Base-by-base conservation (phyloP, 306 rosid species). In the Dicorynia guianensis region DNA sequence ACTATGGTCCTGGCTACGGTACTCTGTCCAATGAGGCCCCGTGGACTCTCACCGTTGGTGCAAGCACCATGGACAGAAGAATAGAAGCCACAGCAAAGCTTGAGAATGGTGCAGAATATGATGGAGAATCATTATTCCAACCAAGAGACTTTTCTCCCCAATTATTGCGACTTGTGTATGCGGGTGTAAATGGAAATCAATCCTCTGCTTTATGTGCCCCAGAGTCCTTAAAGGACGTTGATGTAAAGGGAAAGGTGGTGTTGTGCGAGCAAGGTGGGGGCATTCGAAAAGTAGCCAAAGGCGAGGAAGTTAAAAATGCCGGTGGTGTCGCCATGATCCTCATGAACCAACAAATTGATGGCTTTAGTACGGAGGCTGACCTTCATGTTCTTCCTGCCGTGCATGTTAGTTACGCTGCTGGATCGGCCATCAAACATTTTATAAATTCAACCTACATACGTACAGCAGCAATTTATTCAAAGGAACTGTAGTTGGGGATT, bases 1-100 rank as follows among this genome's bases (percentile, higher is more conserved):
- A 93, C 38, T 0, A 10, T 0, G 98, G 98, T 14, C 96, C 98
- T 42, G 25, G 0, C 0, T 52, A 80, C 1, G 33, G 42, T 60
- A 67, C 90, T 8, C 42, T 89, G 30, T 77, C 88, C 4, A 91
- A 93, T 7, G 91, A 83, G 53, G 96, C 93, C 2, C 98, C 97
- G 0, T 93, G 96, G 97, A 82, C 88, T 33, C 87, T 86, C 73
- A 83, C 84, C 0, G 87, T 86, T 5, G 90, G 87, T 47, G 90
- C 85, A 19, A 86, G 87, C 78, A 86, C 85, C 42, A 82, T 80
- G 13, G 98, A 89, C 33, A 78, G 93, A 81, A 89, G 72, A 33
- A 81, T 89, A 11, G 68, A 60, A 55, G 92, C 88, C 3, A 36
- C 35, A 0, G 89, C 83, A 52, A 61, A 48, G 63, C 87, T 91